Percentiles rank a stretch among this genome's conserved stretches.
phyloP scores from a whole-genome alignment of 2,329 filamentous ascomycete species.

The Aspergillus amoenus region DNA sequence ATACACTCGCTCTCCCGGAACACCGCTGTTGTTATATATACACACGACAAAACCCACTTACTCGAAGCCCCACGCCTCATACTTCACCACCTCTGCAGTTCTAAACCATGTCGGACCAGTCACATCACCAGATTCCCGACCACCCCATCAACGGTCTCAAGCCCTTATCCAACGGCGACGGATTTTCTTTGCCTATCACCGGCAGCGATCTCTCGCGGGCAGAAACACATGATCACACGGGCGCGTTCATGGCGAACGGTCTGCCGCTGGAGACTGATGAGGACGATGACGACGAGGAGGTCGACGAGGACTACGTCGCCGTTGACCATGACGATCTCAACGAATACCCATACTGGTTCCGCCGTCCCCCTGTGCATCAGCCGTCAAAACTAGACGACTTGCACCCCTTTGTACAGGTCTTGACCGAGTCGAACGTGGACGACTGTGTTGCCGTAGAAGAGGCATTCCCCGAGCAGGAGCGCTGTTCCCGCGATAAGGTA shows the following conservation, averaged over 20 bases:
- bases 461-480: conserved; percentile 59
- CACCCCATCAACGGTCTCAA: conserved; percentile 32
- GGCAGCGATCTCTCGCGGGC: conserved; percentile 30
- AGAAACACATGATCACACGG: conserved; percentile 27
- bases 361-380: conserved; percentile 37
- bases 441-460: conserved; percentile 60
- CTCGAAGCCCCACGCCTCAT: neutral
- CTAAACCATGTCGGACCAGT: conserved; percentile 30
- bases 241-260: conserved; percentile 29
- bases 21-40: conserved; percentile 3
- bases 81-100: neutral
- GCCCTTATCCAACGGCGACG: conserved; percentile 32
- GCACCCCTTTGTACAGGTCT: conserved; percentile 70
- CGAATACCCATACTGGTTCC: conserved; percentile 44
- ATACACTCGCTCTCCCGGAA: neutral
- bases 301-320: conserved; percentile 43
- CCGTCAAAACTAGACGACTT: conserved; percentile 55
- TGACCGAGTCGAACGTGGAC: conserved; percentile 57
- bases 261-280: conserved; percentile 30
- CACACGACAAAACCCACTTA: neutral
- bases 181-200: conserved; percentile 27
- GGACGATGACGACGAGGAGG: conserved; percentile 34
- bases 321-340: conserved; percentile 43
- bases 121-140: conserved; percentile 28
- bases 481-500: conserved; percentile 62